These are phyloP conservation scores for Pichia sp. DNA, from an alignment of 1,139 yeast species.

Conservation along the genomic window DNA sequence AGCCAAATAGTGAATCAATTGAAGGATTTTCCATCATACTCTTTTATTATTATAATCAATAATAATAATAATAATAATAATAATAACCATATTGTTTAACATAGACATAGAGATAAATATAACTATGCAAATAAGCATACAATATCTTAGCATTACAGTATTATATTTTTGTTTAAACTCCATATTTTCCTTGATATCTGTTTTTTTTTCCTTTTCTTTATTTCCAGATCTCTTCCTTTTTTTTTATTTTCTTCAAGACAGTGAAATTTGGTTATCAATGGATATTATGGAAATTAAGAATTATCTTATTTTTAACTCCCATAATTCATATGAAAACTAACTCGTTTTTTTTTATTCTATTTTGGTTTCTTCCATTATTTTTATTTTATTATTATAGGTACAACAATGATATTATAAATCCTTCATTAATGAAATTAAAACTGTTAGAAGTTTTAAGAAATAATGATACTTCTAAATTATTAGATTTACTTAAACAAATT, in stretches of 20 bases:
- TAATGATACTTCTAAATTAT: constrained; percentile 41
- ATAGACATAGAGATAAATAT: too few species aligned
- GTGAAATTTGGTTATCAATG: constrained; percentile 3
- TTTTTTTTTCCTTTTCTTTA: neutral
- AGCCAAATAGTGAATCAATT: neutral
- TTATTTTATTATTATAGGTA: too few species aligned
- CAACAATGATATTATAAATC: constrained; percentile 32
- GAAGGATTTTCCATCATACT: too few species aligned
- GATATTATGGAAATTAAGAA: constrained; percentile 9
- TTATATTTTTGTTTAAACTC: too few species aligned
- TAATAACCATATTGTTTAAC: too few species aligned
- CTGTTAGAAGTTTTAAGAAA: constrained; percentile 59
- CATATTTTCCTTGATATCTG: too few species aligned
- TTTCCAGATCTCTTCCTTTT: neutral
- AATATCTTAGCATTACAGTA: too few species aligned
- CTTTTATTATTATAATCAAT: too few species aligned
- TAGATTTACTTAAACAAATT: constrained; percentile 23
- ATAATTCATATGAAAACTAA: neutral
- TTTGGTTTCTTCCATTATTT: too few species aligned
- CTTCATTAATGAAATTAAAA: constrained; percentile 61
- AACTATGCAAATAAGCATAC: too few species aligned
- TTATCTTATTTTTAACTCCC: neutral
- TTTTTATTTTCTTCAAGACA: constrained; percentile 2
- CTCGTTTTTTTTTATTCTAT: neutral
- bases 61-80: too few species aligned